Evolutionary conservation across 768 basidiomycete genomes (phyloP), one percentile per base, ranked within the genome.

Genomic region (Boletellus ananas): DNA sequence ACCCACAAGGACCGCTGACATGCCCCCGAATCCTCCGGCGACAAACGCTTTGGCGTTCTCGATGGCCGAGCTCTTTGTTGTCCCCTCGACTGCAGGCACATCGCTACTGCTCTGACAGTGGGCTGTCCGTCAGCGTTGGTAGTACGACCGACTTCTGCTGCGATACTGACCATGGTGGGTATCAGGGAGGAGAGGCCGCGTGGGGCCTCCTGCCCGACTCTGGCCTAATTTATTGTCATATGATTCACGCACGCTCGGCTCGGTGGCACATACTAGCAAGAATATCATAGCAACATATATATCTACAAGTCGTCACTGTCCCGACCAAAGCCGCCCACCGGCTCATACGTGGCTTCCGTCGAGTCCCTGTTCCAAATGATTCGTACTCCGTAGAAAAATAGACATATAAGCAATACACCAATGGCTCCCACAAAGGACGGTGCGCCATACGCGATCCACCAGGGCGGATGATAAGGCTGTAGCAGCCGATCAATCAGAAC

Each of bases 21-120:
- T 74, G 56, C 96, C 96, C 52, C 96, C 96, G 58, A 90, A 87
- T 34, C 96, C 96, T 57, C 96, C 96, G 29, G 93, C 83, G 47
- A 95, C 76, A 72, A 99, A 98, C 4, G 92, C 83, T 71, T 96
- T 98, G 56, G 79, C 58, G 25, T 74, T 74, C 54, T 72, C 74
- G 5, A 58, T 56, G 33, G 65, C 64, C n/a, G 71, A 59, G 20
- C 27, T 67, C 43, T 49, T 68, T n/a, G 48, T 20, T 18, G 49
- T 50, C 39, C 57, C 56, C 53, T 64, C 55, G 33, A 43, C 44
- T 34, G 50, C 46, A 31, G 56, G 54, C 46, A 55, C 48, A 23
- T 69, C 65, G 14, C 45, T 63, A 43, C 58, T 25, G 23, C 23
- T 67, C 67, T 67, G 47, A 11, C 29, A 29, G 25, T 8, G 9